Percentiles rank a stretch among this genome's conserved stretches.
phyloP scores from a whole-genome alignment of 306 rosid species.

The Phaseolus lunatus region DNA sequence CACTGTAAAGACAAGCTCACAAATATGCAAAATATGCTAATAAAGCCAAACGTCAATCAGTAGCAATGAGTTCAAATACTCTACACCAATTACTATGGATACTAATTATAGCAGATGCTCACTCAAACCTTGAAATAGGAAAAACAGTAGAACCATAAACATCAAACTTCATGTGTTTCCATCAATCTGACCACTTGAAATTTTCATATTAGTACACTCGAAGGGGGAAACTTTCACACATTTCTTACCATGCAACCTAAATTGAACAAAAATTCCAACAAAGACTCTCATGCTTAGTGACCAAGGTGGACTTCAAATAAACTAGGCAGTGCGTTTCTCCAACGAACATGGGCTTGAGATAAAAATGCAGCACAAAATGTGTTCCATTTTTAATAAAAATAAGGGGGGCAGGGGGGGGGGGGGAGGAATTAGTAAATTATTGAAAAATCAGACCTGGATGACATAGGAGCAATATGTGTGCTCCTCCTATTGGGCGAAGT shows the following conservation, averaged over 20 bases:
- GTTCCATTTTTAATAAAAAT: background rate
- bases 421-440: no score
- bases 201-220: background rate
- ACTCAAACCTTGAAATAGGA: background rate
- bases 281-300: background rate
- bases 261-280: slow-evolving; percentile 1
- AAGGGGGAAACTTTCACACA: background rate
- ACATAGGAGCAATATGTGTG: slow-evolving; percentile 78
- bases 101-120: background rate
- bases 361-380: slow-evolving; percentile 23
- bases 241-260: background rate
- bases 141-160: background rate
- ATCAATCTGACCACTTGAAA: background rate
- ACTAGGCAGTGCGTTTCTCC: background rate
- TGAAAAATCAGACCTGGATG: slow-evolving; percentile 83
- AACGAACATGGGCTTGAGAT: slow-evolving; percentile 38
- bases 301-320: background rate
- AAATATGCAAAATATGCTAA: slow-evolving; percentile 2
- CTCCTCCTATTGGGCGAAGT: slow-evolving; percentile 92
- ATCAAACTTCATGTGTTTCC: background rate
- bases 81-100: background rate
- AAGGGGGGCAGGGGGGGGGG: no score
- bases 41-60: no score
- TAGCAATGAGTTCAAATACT: background rate
- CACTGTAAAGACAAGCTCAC: background rate